A percentile compares a stretch with the other conserved stretches of the same genome.
phyloP scores from a whole-genome alignment of 345 rosid genomes.

The Syzygium oleosum region DNA sequence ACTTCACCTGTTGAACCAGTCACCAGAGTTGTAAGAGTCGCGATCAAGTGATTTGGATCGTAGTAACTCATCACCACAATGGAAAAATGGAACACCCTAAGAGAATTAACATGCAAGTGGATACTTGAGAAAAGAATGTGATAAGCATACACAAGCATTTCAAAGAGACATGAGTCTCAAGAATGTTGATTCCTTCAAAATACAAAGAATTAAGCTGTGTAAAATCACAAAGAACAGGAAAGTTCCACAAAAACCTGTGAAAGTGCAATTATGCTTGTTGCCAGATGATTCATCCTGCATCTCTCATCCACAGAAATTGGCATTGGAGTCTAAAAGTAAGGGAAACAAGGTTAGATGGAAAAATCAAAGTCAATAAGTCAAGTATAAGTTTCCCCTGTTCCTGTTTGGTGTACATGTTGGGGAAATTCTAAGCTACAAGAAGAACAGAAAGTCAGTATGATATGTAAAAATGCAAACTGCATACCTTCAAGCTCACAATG shows the following conservation, averaged over 20 bases:
- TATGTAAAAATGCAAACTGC: neutral
- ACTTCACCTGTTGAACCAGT: conserved; percentile 88
- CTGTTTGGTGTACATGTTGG: neutral
- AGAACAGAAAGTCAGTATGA: neutral
- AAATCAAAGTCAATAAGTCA: neutral
- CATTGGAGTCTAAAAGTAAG: conserved; percentile 57
- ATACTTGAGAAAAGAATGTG: neutral
- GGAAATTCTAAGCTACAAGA: neutral
- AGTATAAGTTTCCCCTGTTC: neutral
- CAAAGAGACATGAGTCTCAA: neutral
- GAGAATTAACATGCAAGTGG: neutral
- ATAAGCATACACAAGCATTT: neutral
- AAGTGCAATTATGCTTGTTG: conserved; percentile 67
- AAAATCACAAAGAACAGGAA: neutral
- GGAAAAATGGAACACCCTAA: conserved; percentile 94
- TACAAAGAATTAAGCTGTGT: neutral
- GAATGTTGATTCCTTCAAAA: neutral
- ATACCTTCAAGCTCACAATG: conserved; percentile 76
- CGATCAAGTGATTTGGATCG: conserved; percentile 97
- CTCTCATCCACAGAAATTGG: conserved; percentile 69
- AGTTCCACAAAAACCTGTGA: conserved; percentile 48
- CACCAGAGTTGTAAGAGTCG: conserved; percentile 97
- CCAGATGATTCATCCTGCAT: conserved; percentile 86
- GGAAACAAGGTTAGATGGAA: conserved; percentile 1
- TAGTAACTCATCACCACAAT: conserved; percentile 86